Evolutionary conservation across 345 rosid genomes (phyloP).

Genomic region (Psidium friedrichsthalianum): DNA sequence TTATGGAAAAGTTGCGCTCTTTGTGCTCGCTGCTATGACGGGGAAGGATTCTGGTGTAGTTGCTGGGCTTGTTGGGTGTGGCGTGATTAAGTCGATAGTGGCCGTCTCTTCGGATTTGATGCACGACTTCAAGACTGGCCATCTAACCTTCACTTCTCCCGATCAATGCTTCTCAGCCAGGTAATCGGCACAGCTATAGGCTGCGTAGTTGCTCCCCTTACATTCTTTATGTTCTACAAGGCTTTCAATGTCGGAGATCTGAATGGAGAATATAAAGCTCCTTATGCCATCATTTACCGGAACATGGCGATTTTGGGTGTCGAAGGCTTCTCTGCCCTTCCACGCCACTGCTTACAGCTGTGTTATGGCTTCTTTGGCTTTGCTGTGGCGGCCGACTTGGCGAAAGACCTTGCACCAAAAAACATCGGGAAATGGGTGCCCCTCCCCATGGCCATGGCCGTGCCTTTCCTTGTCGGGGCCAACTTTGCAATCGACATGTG

Average conservation of each 20-base stretch:
- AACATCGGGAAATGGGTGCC: constrained; percentile 61
- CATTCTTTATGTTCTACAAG: constrained; percentile 80
- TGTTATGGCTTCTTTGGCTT: constrained; percentile 79
- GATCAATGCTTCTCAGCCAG: constrained; percentile 83
- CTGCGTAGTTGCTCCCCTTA: constrained; percentile 76
- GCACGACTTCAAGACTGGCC: constrained; percentile 96
- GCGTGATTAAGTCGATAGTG: constrained; percentile 76
- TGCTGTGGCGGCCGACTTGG: constrained; percentile 53
- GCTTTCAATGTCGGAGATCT: constrained; percentile 90
- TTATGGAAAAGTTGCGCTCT: constrained; percentile 87
- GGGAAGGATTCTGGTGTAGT: constrained; percentile 63
- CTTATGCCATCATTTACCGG: constrained; percentile 74
- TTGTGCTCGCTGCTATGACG: constrained; percentile 65
- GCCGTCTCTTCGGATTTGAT: constrained; percentile 83
- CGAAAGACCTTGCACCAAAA: constrained; percentile 44
- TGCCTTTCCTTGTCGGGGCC: constrained; percentile 86
- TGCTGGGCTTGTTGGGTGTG: constrained; percentile 87
- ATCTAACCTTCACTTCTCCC: constrained; percentile 86
- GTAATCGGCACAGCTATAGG: constrained; percentile 84
- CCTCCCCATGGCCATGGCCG: constrained; percentile 97
- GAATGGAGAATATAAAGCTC: constrained; percentile 86
- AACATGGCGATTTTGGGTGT: constrained; percentile 96
- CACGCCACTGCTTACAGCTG: constrained; percentile 69
- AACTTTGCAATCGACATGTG: constrained; percentile 87
- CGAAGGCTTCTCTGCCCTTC: constrained; percentile 92